Evolutionary conservation across 2,329 filamentous ascomycete genomes (phyloP).

Genomic region (Pleoardoris graminearum): DNA sequence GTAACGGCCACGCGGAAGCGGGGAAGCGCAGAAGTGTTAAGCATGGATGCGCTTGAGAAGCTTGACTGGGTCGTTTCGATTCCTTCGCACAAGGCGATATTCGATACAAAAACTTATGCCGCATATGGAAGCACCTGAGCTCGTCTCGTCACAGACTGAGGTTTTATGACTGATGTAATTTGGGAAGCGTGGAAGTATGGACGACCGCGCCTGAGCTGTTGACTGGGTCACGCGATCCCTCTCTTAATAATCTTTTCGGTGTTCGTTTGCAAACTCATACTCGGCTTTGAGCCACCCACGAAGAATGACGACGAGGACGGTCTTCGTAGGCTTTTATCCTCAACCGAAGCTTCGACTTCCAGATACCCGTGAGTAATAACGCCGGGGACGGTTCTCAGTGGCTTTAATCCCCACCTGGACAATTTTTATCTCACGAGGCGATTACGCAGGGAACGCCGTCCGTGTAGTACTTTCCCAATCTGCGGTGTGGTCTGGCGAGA

Average conservation of each 20-base stretch:
- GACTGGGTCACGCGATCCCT: background rate
- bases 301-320: background rate
- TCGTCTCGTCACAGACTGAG: no score
- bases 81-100: background rate
- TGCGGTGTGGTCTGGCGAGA: background rate
- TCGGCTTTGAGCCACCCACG: background rate
- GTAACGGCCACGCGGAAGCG: background rate
- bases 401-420: background rate
- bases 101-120: no score
- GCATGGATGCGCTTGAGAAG: background rate
- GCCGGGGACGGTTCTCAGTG: background rate
- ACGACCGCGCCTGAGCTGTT: background rate
- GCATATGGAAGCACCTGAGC: no score
- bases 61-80: background rate
- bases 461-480: background rate
- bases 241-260: background rate
- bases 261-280: no score
- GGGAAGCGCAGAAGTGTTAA: background rate
- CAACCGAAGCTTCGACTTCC: background rate
- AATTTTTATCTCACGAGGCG: background rate
- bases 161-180: no score
- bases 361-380: background rate
- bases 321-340: background rate
- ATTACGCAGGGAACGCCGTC: background rate
- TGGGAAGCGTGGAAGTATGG: no score